Base-by-base conservation (phyloP, 768 basidiomycete genomes). In the Boletus rubropictus region DNA sequence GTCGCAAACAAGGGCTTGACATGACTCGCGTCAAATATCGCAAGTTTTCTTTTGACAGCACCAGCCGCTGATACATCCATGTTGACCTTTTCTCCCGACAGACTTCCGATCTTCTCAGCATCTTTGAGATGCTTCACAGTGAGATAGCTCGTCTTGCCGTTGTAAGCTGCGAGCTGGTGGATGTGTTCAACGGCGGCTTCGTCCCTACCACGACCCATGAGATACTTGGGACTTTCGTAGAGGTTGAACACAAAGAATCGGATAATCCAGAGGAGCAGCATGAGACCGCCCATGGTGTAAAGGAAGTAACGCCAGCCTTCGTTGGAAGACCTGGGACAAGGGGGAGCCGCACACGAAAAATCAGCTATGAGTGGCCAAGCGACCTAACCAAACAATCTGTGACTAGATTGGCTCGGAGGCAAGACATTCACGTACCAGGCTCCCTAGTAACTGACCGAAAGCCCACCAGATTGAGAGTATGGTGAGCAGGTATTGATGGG, bases 381-480 rank as follows among this genome's bases (percentile, higher is more conserved):
- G 51, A 87, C 69, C 75, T 82, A 37, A 36, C 15, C 6, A 18
- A 46, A 49, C 21, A n/a, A 46, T 45, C 5, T 39, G 14, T 25
- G 15, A 24, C 20, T 3, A 14, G 10, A 25, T 14, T 28, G 12
- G 0, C 35, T 56, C 25, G 3, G 21, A 27, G 44, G 28, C 2
- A 9, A 7, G 11, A 31, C 0, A 2, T 11, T 3, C 10, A 48
- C 65, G n/a, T 34, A 74, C 74, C 41, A 76, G 55, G 53, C 73
- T 76, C 15, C 79, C 82, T 39, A 84, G 58, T 1, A 87, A 73
- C 59, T 87, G 86, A 3, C 85, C 85, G 28, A 88, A 71, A 5
- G 83, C 81, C 87, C 87, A 89, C 82, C 83, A 89, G 31, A 87
- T 77, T 0, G 85, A 86, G 15, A 89, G 72, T 12, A 88, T 68